Evolutionary conservation across 352 stramenopile genomes (phyloP), one percentile per base, ranked within the genome.

Genomic region (Pelagophyceae sp.): DNA sequence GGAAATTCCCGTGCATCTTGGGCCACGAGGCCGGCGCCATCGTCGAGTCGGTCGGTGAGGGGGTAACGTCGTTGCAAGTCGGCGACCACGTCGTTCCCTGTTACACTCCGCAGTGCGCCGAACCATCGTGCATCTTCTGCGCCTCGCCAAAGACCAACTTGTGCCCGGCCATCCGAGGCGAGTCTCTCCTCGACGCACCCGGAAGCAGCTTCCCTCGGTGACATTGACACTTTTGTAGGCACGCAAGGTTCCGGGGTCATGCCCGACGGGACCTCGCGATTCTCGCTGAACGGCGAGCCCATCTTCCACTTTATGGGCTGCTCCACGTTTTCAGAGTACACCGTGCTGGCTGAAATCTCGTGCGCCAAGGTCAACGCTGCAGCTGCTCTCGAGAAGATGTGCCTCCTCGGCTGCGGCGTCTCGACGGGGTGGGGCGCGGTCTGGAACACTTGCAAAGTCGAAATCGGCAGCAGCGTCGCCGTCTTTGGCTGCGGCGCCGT

Each of bases 401-500:
- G 90, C 79, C 80, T 96, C 72, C 82, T 96, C 50, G 92, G 91
- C 70, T 96, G 92, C 76, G 92, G 91, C 35, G 92, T 96, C 78
- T 89, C 88, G 32, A 96, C 92, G 15, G 92, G 93, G 76, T 91
- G 85, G 51, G 87, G 87, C 35, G 87, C 87, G 27, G 87, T 91
- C 20, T 83, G 6, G 6, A 71, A 71, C 61, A 71, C 61, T 2
- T 32, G 6, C 19, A 37, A 71, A 31, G 61, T 90, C 15, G 83
- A 89, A 76, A 76, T 76, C 0, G 81, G 83, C 72, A 82, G 87
- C 5, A 88, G 80, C 54, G 89, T 94, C 15, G 91, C 91, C 32
- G 90, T 96, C 11, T 96, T 95, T 85, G 91, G 91, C 60, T 76
- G 96, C n/a, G 91, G 91, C 31, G 90, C 90, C 45, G 91, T 96